A percentile compares a stretch with the other conserved stretches of the same genome.
phyloP scores from a whole-genome alignment of 306 rosid species.

The Castanea sativa region DNA sequence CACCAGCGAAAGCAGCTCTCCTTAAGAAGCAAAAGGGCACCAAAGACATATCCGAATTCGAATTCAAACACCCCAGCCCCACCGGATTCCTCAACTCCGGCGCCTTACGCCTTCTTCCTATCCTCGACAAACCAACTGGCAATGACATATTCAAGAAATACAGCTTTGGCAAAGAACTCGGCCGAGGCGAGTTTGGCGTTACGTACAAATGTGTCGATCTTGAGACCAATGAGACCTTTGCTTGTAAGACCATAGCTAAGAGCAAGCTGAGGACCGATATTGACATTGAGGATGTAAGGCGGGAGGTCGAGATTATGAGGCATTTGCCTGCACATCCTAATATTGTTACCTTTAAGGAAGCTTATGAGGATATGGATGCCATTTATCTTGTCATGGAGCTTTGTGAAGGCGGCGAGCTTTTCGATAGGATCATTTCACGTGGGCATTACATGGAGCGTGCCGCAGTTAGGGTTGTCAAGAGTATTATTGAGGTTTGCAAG shows the following conservation, averaged over 20 bases:
- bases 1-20: slow-evolving; percentile 32
- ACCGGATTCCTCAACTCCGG: slow-evolving; percentile 14
- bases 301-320: slow-evolving; percentile 86
- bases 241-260: slow-evolving; percentile 80
- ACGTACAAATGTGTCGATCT: slow-evolving; percentile 49
- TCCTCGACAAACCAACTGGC: slow-evolving; percentile 46
- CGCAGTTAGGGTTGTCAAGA: slow-evolving; percentile 69
- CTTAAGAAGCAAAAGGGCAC: slow-evolving; percentile 20
- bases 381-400: slow-evolving; percentile 91
- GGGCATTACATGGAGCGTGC: slow-evolving; percentile 94
- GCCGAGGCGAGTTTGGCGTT: slow-evolving; percentile 87
- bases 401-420: slow-evolving; percentile 90
- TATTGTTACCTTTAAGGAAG: slow-evolving; percentile 74
- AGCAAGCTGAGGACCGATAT: slow-evolving; percentile 75
- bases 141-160: slow-evolving; percentile 49
- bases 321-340: slow-evolving; percentile 78
- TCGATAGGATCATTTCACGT: slow-evolving; percentile 71
- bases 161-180: slow-evolving; percentile 63
- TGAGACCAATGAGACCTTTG: slow-evolving; percentile 41
- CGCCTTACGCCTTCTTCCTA: slow-evolving; percentile 7
- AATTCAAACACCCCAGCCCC: neutral
- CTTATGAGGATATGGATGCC: slow-evolving; percentile 77
- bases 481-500: slow-evolving; percentile 86
- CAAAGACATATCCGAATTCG: neutral
- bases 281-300: slow-evolving; percentile 72